Percentiles rank a stretch among this genome's conserved stretches.
phyloP scores from a whole-genome alignment of 2,329 filamentous ascomycete species.

The Cordyceps cicadae region DNA sequence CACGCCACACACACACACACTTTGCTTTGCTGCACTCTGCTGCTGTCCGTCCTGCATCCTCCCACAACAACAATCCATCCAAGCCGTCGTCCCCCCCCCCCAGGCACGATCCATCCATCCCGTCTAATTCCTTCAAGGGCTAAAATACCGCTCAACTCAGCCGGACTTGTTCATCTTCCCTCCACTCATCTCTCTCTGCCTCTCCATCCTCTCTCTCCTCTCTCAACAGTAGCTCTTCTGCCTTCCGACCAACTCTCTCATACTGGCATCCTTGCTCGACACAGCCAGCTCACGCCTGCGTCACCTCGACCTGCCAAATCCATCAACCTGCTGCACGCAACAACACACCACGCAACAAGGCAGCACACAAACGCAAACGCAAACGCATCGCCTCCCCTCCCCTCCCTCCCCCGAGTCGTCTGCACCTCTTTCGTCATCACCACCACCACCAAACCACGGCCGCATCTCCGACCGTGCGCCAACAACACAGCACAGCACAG shows the following conservation, averaged over 20 bases:
- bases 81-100: neutral
- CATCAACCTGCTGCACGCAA: neutral
- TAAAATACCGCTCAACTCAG: neutral
- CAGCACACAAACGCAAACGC: no score
- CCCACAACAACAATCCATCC: no score
- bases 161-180: neutral
- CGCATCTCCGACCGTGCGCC: neutral
- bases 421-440: conserved; percentile 6
- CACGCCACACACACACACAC: no score
- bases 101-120: neutral
- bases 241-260: neutral
- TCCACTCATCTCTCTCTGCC: neutral
- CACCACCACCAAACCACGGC: neutral
- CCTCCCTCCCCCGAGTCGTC: neutral
- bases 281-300: neutral
- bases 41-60: no score
- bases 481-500: neutral
- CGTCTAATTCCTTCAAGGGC: neutral
- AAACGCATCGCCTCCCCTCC: neutral
- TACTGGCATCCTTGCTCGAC: neutral
- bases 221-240: neutral
- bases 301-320: neutral
- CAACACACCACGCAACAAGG: neutral
- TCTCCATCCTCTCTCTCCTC: neutral
- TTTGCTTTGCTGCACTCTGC: no score